A percentile compares a stretch with the other conserved stretches of the same genome.
phyloP scores from a whole-genome alignment of 106 monocot genomes.

The Dioscorea dumetorum region DNA sequence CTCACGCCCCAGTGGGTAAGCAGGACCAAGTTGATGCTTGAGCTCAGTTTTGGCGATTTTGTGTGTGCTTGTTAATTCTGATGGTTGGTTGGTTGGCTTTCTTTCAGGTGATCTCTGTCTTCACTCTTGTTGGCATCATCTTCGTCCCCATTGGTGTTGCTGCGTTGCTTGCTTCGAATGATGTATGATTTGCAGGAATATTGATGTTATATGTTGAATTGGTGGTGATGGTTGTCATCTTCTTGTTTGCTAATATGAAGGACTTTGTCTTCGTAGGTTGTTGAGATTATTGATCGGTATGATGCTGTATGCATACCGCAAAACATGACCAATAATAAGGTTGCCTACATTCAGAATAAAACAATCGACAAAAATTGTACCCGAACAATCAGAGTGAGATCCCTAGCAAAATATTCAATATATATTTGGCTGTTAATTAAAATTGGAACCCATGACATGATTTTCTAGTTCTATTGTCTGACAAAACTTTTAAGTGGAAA shows the following conservation, averaged over 20 bases:
- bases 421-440: no score
- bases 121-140: slow-evolving; percentile 55
- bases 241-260: neutral
- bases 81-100: neutral
- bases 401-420: neutral
- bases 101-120: slow-evolving; percentile 66
- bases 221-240: neutral
- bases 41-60: neutral
- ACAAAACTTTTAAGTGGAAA: no score
- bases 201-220: neutral
- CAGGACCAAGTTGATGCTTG: neutral
- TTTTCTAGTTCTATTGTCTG: no score
- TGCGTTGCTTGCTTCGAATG: slow-evolving; percentile 55
- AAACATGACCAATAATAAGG: slow-evolving; percentile 21
- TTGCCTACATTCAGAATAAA: slow-evolving; percentile 47
- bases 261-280: slow-evolving; percentile 40
- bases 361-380: slow-evolving; percentile 44
- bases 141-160: slow-evolving; percentile 77
- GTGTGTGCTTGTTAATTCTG: neutral
- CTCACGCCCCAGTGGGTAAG: slow-evolving; percentile 78
- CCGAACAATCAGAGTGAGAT: slow-evolving; percentile 44
- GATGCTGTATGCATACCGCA: slow-evolving; percentile 47
- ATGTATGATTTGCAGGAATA: slow-evolving; percentile 26
- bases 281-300: slow-evolving; percentile 80
- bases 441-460: no score